These are phyloP conservation scores for Eucalyptus guilfoylei DNA, from an alignment of 345 rosid species.

Conservation along the genomic window DNA sequence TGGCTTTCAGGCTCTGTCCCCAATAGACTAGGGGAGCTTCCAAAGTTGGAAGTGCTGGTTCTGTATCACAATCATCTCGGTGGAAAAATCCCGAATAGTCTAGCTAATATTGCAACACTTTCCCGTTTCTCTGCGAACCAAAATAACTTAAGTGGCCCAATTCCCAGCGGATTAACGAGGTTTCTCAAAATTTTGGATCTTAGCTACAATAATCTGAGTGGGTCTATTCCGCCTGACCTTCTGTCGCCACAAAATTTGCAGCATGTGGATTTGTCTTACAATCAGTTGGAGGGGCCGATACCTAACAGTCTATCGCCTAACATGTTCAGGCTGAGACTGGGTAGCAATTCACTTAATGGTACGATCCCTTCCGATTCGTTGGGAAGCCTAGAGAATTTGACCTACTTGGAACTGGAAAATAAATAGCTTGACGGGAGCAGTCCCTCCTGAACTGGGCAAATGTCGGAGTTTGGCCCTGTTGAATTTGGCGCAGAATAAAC, in stretches of 20 bases:
- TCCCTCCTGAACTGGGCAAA: conserved; percentile 34
- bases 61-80: too few relatives aligned
- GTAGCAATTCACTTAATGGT: conserved; percentile 43
- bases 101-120: conserved; percentile 30
- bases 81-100: conserved; percentile 27
- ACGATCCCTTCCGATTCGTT: conserved; percentile 11
- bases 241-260: conserved; percentile 14
- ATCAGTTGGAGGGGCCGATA: conserved; percentile 22
- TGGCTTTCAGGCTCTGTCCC: conserved; percentile 19
- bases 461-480: conserved; percentile 38
- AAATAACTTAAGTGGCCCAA: conserved; percentile 26
- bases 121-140: conserved; percentile 52
- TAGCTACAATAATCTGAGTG: conserved; percentile 40
- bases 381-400: conserved; percentile 13
- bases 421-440: conserved; percentile 33
- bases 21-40: too few relatives aligned
- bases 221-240: conserved; percentile 34
- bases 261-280: conserved; percentile 55
- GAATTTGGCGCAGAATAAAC: conserved; percentile 46
- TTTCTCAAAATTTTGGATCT: conserved; percentile 38
- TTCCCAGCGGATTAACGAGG: conserved; percentile 39
- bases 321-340: conserved; percentile 61
- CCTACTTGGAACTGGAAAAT: conserved; percentile 64
- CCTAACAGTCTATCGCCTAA: conserved; percentile 26
- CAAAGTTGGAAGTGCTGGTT: too few relatives aligned